A percentile compares a stretch with the other conserved stretches of the same genome.
phyloP scores from a whole-genome alignment of 768 basidiomycete genomes.

The Fomitopsis pulvina region DNA sequence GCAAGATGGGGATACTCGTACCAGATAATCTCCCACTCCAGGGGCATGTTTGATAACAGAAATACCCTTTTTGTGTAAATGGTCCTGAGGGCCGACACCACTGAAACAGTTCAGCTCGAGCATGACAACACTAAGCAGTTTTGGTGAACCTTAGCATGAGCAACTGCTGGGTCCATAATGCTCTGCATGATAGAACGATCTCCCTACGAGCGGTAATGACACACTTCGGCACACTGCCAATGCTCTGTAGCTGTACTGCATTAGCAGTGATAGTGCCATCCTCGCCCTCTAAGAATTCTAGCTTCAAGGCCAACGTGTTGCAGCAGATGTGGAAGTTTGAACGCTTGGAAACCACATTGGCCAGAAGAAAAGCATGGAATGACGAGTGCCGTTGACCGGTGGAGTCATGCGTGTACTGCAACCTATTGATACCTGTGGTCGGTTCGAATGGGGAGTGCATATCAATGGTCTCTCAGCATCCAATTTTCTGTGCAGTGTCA shows the following conservation, averaged over 20 bases:
- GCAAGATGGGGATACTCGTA: not conserved
- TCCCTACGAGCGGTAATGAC: conserved; percentile 13
- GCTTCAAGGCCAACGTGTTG: not conserved
- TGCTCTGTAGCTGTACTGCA: not conserved
- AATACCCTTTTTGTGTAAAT: conserved; percentile 18
- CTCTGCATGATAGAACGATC: conserved; percentile 19
- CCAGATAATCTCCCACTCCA: conserved; percentile 22
- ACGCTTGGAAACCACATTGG: not conserved
- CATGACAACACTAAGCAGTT: not conserved
- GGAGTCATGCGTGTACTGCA: not conserved
- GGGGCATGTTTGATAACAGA: conserved; percentile 15
- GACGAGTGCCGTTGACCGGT: not conserved
- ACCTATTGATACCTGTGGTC: not conserved
- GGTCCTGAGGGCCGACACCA: conserved; percentile 20
- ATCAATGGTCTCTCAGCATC: not conserved
- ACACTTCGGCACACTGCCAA: not conserved
- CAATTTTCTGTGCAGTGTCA: not conserved
- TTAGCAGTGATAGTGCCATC: not conserved
- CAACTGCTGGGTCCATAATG: conserved; percentile 29
- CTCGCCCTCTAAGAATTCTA: not conserved
- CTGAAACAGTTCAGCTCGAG: not conserved
- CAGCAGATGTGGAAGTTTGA: not conserved
- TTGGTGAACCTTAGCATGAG: conserved; percentile 26
- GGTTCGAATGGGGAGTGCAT: not conserved
- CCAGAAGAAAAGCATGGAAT: not conserved